Conservation (phyloP, 306 rosid species). For the Potentilla sterilis region DNA sequence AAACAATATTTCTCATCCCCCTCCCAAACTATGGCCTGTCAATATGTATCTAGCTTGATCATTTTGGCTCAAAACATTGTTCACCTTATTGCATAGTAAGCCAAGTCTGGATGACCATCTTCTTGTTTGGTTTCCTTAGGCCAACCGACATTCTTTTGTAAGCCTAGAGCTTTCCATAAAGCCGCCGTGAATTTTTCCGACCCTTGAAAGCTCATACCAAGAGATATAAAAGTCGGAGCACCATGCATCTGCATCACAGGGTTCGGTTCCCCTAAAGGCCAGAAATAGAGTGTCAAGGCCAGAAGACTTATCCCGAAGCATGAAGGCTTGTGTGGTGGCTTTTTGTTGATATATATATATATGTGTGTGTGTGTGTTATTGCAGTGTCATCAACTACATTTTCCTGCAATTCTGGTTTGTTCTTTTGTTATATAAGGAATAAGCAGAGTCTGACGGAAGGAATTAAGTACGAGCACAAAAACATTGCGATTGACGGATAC, state of each 20-base stretch:
- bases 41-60: slow-evolving; percentile 42
- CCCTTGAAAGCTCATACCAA: slow-evolving; percentile 48
- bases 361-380: no score
- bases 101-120: slow-evolving; percentile 25
- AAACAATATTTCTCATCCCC: slow-evolving; percentile 57
- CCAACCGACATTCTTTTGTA: slow-evolving; percentile 50
- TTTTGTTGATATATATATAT: slow-evolving; percentile 34
- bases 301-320: slow-evolving; percentile 41
- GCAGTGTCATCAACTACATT: background rate
- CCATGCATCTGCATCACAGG: slow-evolving; percentile 70
- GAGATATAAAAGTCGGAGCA: slow-evolving; percentile 72
- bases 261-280: slow-evolving; percentile 70
- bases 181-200: slow-evolving; percentile 67
- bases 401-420: background rate
- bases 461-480: slow-evolving; percentile 30
- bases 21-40: slow-evolving; percentile 72
- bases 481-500: slow-evolving; percentile 37
- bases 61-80: slow-evolving; percentile 30
- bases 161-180: slow-evolving; percentile 75
- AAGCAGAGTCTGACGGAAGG: no score
- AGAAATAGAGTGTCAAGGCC: slow-evolving; percentile 46
- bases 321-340: slow-evolving; percentile 54
- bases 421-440: no score
- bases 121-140: slow-evolving; percentile 38
- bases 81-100: slow-evolving; percentile 49